phyloP scores from a whole-genome alignment of 1,139 yeast species.

The Kurtzmaniella natalensis region DNA sequence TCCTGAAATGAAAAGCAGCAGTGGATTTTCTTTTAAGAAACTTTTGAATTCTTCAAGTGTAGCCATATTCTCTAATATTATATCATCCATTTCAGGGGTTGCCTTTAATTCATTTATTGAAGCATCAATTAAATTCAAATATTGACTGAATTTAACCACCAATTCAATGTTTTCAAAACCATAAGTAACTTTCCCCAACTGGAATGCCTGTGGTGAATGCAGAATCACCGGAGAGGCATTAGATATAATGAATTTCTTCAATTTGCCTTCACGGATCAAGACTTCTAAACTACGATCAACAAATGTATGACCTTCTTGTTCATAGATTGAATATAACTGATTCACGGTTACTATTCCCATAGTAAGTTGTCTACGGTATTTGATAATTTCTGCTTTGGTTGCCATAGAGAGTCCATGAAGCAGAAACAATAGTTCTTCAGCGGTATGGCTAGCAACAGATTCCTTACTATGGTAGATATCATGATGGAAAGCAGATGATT shows the following conservation, averaged over 20 bases:
- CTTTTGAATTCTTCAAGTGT: constrained; percentile 14
- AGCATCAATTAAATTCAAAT: constrained; percentile 15
- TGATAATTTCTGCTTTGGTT: constrained; percentile 35
- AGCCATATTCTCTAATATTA: constrained; percentile 2
- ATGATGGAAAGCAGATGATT: constrained; percentile 22
- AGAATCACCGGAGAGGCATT: constrained; percentile 45
- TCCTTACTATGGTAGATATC: constrained; percentile 17
- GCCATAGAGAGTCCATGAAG: constrained; percentile 30
- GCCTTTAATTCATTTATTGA: constrained; percentile 6
- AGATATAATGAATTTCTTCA: constrained; percentile 38
- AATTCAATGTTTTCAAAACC: constrained; percentile 45
- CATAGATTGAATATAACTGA: constrained; percentile 40
- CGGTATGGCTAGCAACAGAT: constrained; percentile 9
- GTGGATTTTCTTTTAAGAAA: constrained; percentile 25
- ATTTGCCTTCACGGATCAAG: constrained; percentile 26
- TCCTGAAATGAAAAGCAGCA: constrained; percentile 26
- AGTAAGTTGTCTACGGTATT: constrained; percentile 32
- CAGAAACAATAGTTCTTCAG: constrained; percentile 31
- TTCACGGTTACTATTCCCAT: constrained; percentile 32
- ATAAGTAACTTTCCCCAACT: constrained; percentile 35
- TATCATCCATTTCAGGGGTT: constrained; percentile 3
- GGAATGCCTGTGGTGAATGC: constrained; percentile 30
- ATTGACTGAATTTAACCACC: constrained; percentile 24
- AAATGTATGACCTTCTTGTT: constrained; percentile 38
- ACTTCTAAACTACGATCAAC: constrained; percentile 40